Percentiles rank a stretch among this genome's conserved stretches.
These are phyloP conservation scores for Fraxinus velutina DNA, from an alignment of 305 asterid species.

Conservation along the genomic window DNA sequence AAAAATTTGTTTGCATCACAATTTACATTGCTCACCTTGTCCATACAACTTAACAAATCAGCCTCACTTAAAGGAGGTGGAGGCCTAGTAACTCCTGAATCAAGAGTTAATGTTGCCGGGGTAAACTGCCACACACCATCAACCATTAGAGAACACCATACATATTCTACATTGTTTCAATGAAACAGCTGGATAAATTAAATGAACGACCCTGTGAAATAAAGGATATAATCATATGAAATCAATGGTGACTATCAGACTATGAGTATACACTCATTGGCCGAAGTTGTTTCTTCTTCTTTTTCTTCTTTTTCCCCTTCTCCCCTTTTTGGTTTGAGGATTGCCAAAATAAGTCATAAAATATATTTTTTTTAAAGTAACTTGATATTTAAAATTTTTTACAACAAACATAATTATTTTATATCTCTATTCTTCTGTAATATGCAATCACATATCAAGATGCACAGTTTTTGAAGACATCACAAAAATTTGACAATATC, in stretches of 20 bases:
- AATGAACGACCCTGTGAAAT: background rate
- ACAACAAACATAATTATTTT: background rate
- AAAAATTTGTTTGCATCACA: constrained; percentile 11
- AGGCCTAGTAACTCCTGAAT: constrained; percentile 94
- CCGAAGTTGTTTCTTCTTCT: background rate
- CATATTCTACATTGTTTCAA: constrained; percentile 9
- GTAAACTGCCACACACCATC: constrained; percentile 57
- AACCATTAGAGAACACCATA: constrained; percentile 15
- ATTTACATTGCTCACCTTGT: constrained; percentile 53
- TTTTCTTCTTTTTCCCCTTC: background rate
- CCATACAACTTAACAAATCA: constrained; percentile 92
- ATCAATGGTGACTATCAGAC: background rate
- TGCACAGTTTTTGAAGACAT: background rate
- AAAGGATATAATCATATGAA: background rate
- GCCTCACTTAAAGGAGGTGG: constrained; percentile 97
- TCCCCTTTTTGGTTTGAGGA: background rate
- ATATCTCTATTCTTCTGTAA: background rate
- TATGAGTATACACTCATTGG: background rate
- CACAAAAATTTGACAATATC: constrained; percentile 16
- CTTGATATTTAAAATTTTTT: constrained; percentile 9
- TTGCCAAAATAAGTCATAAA: constrained; percentile 1
- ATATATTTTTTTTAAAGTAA: background rate
- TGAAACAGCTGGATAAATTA: background rate
- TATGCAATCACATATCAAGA: constrained; percentile 15
- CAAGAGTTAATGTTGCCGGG: constrained; percentile 83